These are phyloP conservation scores for Cyberlindnera mississippiensis DNA, from an alignment of 805 yeast genomes.

Conservation along the genomic window DNA sequence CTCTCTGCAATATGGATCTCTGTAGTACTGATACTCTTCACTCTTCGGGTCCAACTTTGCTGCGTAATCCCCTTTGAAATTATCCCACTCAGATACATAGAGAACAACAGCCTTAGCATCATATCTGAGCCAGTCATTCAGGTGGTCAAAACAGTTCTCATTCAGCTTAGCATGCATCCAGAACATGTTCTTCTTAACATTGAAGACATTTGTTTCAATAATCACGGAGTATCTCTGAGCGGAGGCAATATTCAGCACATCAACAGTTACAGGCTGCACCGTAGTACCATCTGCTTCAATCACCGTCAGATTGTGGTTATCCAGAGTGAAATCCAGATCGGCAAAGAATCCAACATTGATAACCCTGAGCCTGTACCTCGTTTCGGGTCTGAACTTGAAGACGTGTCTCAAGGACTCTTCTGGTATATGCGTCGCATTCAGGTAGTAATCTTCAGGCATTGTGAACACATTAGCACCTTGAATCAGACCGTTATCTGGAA, in stretches of 20 bases:
- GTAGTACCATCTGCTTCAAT: slow-evolving; percentile 53
- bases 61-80: slow-evolving; percentile 4
- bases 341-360: slow-evolving; percentile 49
- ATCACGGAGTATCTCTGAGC: slow-evolving; percentile 69
- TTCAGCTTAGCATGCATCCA: slow-evolving; percentile 39
- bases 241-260: slow-evolving; percentile 34
- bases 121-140: slow-evolving; percentile 32
- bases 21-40: slow-evolving; percentile 13
- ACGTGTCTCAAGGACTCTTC: slow-evolving; percentile 21
- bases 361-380: slow-evolving; percentile 43
- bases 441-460: slow-evolving; percentile 25
- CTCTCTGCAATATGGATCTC: slow-evolving; percentile 25
- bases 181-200: slow-evolving; percentile 33
- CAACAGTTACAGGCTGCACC: slow-evolving; percentile 41
- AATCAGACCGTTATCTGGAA: slow-evolving; percentile 42
- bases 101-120: slow-evolving; percentile 32
- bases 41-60: slow-evolving; percentile 7
- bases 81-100: slow-evolving; percentile 25
- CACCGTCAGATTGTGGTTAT: slow-evolving; percentile 45
- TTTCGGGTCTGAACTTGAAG: slow-evolving; percentile 37
- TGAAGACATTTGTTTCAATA: slow-evolving; percentile 45
- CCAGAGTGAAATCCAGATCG: slow-evolving; percentile 46
- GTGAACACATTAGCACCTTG: slow-evolving; percentile 36
- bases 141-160: slow-evolving; percentile 33
- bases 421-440: slow-evolving; percentile 18